These are phyloP conservation scores for Xanthoconium stramineum DNA, from an alignment of 768 basidiomycete genomes.

Conservation along the genomic window DNA sequence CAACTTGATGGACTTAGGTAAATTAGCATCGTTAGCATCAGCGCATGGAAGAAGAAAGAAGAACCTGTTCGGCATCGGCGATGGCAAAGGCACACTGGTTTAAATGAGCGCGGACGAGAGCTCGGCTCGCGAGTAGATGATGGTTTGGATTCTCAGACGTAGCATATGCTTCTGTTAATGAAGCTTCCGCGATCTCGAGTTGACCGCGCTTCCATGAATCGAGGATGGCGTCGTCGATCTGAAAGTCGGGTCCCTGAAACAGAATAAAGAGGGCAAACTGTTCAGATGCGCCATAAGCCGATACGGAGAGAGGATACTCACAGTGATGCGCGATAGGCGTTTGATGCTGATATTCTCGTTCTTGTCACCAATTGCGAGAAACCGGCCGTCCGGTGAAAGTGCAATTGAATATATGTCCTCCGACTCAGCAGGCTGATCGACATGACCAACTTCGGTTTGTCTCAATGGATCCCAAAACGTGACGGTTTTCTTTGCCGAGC, in stretches of 20 bases:
- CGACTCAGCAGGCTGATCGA: not conserved
- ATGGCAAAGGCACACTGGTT: not conserved
- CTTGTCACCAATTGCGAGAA: not conserved
- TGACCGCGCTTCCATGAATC: not conserved
- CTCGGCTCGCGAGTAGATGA: not conserved
- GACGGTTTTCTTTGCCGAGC: not conserved
- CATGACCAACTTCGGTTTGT: not conserved
- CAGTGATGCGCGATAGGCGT: not conserved
- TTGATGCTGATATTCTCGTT: not conserved
- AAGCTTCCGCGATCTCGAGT: not conserved
- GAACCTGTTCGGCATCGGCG: slow-evolving; percentile 2
- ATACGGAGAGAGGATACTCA: not conserved
- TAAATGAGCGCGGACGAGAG: not conserved
- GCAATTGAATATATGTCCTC: not conserved
- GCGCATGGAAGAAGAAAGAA: too few relatives aligned
- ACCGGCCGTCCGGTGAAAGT: not conserved
- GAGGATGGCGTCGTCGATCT: not conserved
- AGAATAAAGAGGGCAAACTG: not conserved
- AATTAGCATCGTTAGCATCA: not conserved
- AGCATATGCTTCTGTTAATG: not conserved
- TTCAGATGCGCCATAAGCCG: not conserved
- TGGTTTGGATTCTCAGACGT: not conserved
- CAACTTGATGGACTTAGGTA: not conserved
- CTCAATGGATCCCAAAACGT: slow-evolving; percentile 7
- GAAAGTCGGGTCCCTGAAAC: not conserved